phyloP scores from a whole-genome alignment of 108 stramenopile genomes.

The Cyclotella kingstonii region DNA sequence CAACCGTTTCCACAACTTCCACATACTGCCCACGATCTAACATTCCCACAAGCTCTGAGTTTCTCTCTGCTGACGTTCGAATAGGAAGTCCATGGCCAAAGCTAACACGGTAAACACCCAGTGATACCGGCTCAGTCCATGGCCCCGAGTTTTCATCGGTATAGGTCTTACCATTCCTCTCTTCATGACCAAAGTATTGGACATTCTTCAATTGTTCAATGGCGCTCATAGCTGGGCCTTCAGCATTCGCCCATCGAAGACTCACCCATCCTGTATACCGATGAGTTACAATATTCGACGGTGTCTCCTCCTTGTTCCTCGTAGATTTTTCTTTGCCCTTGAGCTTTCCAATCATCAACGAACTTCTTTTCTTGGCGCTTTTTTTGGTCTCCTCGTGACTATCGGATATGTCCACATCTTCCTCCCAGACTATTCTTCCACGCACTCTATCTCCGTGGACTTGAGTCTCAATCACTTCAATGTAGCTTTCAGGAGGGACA shows the following conservation, averaged over 20 bases:
- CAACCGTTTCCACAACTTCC: slow-evolving; percentile 4
- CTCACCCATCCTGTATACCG: slow-evolving; percentile 1
- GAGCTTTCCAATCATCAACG: slow-evolving; percentile 16
- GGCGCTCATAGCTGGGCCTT: neutral
- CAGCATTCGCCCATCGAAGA: neutral
- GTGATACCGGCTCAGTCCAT: slow-evolving; percentile 3
- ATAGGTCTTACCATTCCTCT: too few relatives aligned
- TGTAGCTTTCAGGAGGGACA: slow-evolving; percentile 3
- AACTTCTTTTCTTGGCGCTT: neutral
- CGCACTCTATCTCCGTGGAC: slow-evolving; percentile 12
- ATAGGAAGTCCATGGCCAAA: neutral
- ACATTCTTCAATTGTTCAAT: too few relatives aligned
- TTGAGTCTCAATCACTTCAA: slow-evolving; percentile 15
- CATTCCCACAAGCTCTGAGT: slow-evolving; percentile 1
- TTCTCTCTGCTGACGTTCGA: neutral
- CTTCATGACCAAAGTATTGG: too few relatives aligned
- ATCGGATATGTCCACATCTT: neutral
- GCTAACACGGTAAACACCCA: slow-evolving; percentile 5
- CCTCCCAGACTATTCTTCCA: slow-evolving; percentile 8
- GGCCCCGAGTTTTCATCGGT: slow-evolving; percentile 4
- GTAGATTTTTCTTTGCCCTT: slow-evolving; percentile 17
- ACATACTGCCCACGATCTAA: slow-evolving; percentile 8
- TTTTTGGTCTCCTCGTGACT: neutral
- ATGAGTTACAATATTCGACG: neutral
- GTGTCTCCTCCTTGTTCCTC: slow-evolving; percentile 3